Evolutionary conservation across 2,329 filamentous ascomycete genomes (phyloP).

Genomic region (Phoma sp.): DNA sequence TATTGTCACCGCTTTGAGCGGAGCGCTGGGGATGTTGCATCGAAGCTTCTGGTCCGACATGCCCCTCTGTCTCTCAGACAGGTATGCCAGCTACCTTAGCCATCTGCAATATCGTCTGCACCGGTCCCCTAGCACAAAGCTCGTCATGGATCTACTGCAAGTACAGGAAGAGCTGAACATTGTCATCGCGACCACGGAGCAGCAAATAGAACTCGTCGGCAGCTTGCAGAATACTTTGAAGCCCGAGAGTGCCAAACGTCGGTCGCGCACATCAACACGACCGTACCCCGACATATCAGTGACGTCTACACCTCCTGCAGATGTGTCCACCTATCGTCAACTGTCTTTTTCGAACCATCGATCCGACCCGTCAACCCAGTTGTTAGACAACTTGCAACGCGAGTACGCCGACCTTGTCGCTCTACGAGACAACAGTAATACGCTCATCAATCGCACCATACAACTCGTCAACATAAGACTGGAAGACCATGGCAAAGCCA

Average conservation of each 20-base stretch:
- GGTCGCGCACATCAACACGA: conserved; percentile 17
- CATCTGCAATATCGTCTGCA: no score
- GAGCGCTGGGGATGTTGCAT: no score
- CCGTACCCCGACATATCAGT: conserved; percentile 17
- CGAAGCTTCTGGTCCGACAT: no score
- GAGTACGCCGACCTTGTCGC: conserved; percentile 51
- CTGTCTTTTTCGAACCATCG: conserved; percentile 44
- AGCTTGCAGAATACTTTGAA: conserved; percentile 34
- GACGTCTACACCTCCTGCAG: conserved; percentile 26
- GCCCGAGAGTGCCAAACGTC: conserved; percentile 4
- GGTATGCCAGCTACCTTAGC: no score
- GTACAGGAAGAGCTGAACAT: conserved; percentile 55
- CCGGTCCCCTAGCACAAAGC: neutral
- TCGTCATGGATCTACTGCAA: conserved; percentile 52
- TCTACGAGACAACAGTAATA: conserved; percentile 52
- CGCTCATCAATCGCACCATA: conserved; percentile 52
- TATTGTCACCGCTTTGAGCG: no score
- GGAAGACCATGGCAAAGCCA: conserved; percentile 54
- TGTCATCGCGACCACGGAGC: conserved; percentile 52
- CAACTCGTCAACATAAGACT: conserved; percentile 55
- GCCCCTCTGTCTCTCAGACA: no score
- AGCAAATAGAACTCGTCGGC: conserved; percentile 49
- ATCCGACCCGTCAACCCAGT: conserved; percentile 47
- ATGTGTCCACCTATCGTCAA: conserved; percentile 47
- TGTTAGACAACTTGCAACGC: conserved; percentile 50